Percentiles rank a stretch among this genome's conserved stretches.
These are phyloP conservation scores for Selaginella moellendorffii DNA, from an alignment of 75 land plant genomes.

Conservation along the genomic window DNA sequence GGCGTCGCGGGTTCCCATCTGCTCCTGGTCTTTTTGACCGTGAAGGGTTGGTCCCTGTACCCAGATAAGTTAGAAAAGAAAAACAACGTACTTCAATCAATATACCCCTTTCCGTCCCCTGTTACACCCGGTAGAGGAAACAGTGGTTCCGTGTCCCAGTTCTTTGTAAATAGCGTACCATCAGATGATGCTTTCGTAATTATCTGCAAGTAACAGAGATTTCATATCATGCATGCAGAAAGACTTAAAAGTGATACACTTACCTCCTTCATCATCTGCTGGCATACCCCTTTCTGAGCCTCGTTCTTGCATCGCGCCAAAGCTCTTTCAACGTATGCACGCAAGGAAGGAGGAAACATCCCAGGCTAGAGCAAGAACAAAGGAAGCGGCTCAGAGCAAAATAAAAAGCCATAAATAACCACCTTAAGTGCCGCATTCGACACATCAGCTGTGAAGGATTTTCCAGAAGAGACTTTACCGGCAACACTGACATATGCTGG, in stretches of 20 bases:
- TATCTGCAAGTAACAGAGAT: conserved; percentile 34
- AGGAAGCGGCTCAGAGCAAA: neutral
- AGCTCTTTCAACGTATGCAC: conserved; percentile 82
- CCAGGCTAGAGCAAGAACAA: conserved; percentile 37
- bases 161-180: conserved; percentile 66
- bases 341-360: conserved; percentile 57
- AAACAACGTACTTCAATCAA: neutral
- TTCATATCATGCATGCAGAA: too few species aligned
- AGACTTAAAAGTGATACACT: too few species aligned
- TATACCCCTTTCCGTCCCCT: conserved; percentile 35
- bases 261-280: conserved; percentile 72
- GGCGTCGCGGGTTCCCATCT: conserved; percentile 71
- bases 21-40: conserved; percentile 52
- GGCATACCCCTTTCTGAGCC: conserved; percentile 47
- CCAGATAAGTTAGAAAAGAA: neutral
- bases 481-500: conserved; percentile 85
- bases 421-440: conserved; percentile 55
- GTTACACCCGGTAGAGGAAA: conserved; percentile 43
- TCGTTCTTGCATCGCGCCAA: conserved; percentile 85
- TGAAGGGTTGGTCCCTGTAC: conserved; percentile 11
- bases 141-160: conserved; percentile 94
- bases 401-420: conserved; percentile 11
- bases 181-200: conserved; percentile 63
- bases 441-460: conserved; percentile 26
- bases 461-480: conserved; percentile 22